Conservation (phyloP, 1,284 basidiomycete species). For the Fomitopsis schrenkii region DNA sequence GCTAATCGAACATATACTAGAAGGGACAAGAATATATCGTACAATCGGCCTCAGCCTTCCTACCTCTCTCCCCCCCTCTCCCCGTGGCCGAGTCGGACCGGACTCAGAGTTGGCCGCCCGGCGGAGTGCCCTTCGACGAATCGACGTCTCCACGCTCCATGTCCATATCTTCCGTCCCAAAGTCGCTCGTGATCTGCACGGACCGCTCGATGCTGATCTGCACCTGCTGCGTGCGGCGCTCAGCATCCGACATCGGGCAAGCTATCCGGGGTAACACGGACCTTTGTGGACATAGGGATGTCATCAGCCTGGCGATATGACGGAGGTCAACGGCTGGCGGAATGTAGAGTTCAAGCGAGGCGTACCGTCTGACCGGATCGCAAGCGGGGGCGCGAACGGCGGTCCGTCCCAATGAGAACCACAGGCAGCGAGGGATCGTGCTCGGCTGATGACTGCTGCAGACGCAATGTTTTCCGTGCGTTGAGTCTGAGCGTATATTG, state of each 20-base stretch:
- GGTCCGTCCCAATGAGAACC: constrained; percentile 11
- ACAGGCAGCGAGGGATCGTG: constrained; percentile 26
- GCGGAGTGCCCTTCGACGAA: not conserved
- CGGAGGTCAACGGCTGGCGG: too few species aligned
- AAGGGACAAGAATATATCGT: not conserved
- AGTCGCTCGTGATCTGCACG: not conserved
- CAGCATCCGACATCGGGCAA: not conserved
- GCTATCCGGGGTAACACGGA: not conserved
- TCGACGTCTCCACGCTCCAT: not conserved
- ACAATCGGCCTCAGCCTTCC: not conserved
- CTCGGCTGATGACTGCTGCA: constrained; percentile 25
- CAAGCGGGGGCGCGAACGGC: not conserved
- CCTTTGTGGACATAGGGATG: not conserved
- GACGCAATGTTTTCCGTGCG: constrained; percentile 22
- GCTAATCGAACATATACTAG: not conserved
- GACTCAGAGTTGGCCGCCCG: not conserved
- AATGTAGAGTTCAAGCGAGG: not conserved
- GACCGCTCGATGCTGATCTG: not conserved
- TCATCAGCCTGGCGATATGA: not conserved
- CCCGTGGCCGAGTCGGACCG: not conserved
- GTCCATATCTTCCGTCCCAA: not conserved
- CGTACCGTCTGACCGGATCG: not conserved
- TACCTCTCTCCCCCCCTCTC: not conserved
- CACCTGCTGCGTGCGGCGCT: not conserved
- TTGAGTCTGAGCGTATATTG: constrained; percentile 21